Evolutionary conservation across 306 rosid species (phyloP).

Genomic region (Fagus crenata): DNA sequence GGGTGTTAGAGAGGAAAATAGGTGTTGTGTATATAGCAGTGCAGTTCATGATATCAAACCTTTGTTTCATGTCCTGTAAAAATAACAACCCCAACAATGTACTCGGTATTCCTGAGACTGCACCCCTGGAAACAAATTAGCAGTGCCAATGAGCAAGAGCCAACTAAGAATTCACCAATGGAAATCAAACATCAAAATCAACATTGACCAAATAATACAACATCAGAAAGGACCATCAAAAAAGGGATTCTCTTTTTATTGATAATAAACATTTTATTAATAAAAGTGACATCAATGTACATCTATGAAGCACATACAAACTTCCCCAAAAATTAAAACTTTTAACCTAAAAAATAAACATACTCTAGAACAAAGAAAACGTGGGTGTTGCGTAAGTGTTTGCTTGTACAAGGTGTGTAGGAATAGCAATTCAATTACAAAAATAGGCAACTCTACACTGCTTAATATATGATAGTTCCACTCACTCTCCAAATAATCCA

Average conservation of each 20-base stretch:
- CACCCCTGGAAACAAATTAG: slow-evolving; percentile 70
- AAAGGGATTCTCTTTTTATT: background rate
- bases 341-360: background rate
- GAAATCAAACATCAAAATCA: slow-evolving; percentile 2
- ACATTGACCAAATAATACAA: slow-evolving; percentile 15
- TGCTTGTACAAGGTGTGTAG: background rate
- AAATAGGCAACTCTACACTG: background rate
- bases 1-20: background rate
- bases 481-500: background rate
- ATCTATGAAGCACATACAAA: background rate
- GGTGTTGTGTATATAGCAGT: slow-evolving; percentile 8
- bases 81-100: slow-evolving; percentile 85
- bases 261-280: background rate
- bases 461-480: background rate
- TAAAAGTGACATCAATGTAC: background rate
- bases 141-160: slow-evolving; percentile 23
- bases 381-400: background rate
- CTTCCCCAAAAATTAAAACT: background rate
- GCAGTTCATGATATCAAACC: slow-evolving; percentile 50
- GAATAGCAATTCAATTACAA: background rate
- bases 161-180: slow-evolving; percentile 18
- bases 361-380: background rate
- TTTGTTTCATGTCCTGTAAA: slow-evolving; percentile 97
- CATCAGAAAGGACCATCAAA: slow-evolving; percentile 13
- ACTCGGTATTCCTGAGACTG: slow-evolving; percentile 95